A percentile compares a stretch with the other conserved stretches of the same genome.
Evolutionary conservation across 116 monocot species (phyloP).

Genomic region (Cymodocea nodosa): DNA sequence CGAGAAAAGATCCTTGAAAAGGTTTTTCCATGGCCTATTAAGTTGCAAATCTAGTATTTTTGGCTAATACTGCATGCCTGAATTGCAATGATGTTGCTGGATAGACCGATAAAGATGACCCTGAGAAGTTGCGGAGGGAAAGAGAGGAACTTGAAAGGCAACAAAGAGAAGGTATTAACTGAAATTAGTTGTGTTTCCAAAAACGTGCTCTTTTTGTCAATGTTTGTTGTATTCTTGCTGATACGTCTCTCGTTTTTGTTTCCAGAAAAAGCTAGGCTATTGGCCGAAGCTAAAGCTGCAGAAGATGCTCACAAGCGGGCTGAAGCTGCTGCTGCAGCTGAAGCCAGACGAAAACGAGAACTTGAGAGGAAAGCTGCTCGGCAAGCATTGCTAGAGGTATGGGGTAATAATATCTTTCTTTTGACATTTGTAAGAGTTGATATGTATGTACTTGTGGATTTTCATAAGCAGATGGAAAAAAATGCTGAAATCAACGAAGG

Average conservation of each 20-base stretch:
- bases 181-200: not conserved
- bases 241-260: not conserved
- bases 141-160: slow-evolving; percentile 75
- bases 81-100: slow-evolving; percentile 1
- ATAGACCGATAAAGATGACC: slow-evolving; percentile 56
- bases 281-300: slow-evolving; percentile 89
- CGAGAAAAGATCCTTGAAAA: slow-evolving; percentile 77
- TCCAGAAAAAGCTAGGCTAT: slow-evolving; percentile 64
- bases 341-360: slow-evolving; percentile 71
- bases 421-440: not conserved
- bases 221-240: not conserved
- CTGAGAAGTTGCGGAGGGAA: slow-evolving; percentile 56
- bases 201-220: slow-evolving; percentile 3
- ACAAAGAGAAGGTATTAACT: slow-evolving; percentile 47
- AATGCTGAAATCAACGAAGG: slow-evolving; percentile 80
- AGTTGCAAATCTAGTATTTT: not conserved
- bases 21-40: slow-evolving; percentile 25
- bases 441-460: not conserved
- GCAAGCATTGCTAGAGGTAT: slow-evolving; percentile 73
- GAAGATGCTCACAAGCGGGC: slow-evolving; percentile 59
- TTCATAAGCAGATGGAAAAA: slow-evolving; percentile 59
- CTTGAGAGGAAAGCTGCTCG: slow-evolving; percentile 89
- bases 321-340: slow-evolving; percentile 70
- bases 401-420: not conserved
- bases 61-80: not conserved